phyloP scores from a whole-genome alignment of 2,329 filamentous ascomycete species.

The Neurospora sp. region DNA sequence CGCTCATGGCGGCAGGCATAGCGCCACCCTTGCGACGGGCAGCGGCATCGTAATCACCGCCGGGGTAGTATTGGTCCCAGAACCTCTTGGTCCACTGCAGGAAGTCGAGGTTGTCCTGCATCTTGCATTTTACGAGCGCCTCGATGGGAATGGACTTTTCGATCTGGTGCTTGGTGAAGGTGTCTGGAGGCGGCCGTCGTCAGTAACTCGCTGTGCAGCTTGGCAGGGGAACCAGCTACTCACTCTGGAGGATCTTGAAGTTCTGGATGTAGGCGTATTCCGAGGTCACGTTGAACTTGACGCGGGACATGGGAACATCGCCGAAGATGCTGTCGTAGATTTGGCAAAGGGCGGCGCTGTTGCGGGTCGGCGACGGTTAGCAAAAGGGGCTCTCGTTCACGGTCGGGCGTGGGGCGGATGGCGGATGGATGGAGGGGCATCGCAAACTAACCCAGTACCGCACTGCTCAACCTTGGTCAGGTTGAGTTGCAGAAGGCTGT shows the following conservation, averaged over 20 bases:
- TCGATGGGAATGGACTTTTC: conserved; percentile 87
- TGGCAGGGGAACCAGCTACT: conserved; percentile 24
- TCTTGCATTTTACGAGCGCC: conserved; percentile 91
- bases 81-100: conserved; percentile 93
- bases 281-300: conserved; percentile 96
- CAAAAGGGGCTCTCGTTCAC: not conserved
- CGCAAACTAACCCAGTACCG: conserved; percentile 72
- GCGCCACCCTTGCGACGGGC: conserved; percentile 70
- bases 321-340: conserved; percentile 97
- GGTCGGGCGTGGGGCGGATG: conserved; percentile 16
- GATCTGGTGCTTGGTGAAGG: conserved; percentile 76
- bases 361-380: not conserved
- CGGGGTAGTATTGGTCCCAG: conserved; percentile 97
- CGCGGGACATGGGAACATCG: conserved; percentile 88
- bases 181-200: conserved; percentile 41
- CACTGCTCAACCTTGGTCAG: conserved; percentile 98
- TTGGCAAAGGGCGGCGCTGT: conserved; percentile 88
- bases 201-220: not conserved
- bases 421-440: conserved; percentile 28
- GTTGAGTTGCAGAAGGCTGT: conserved; percentile 95
- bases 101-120: conserved; percentile 99
- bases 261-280: conserved; percentile 98
- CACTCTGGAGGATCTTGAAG: conserved; percentile 96
- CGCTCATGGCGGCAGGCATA: conserved; percentile 38
- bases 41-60: conserved; percentile 91